Evolutionary conservation across 805 yeast genomes (phyloP).

Genomic region (Yarrowia sp.): DNA sequence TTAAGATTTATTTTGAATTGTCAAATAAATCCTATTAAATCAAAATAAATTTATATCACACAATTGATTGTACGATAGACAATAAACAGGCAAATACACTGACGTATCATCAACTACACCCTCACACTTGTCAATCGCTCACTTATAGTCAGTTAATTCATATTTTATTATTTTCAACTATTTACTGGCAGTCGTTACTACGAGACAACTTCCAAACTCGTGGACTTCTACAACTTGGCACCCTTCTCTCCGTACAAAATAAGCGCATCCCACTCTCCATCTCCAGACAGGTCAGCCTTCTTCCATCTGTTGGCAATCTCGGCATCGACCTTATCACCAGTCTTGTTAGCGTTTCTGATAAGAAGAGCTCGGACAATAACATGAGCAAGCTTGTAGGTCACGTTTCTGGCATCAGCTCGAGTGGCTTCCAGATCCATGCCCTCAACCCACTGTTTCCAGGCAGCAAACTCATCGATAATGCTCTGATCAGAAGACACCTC

Average conservation of each 20-base stretch:
- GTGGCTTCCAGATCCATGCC: slow-evolving; percentile 6
- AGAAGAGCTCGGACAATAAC: background rate
- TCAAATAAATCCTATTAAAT: too few relatives aligned
- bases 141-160: too few relatives aligned
- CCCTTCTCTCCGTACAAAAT: background rate
- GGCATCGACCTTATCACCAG: background rate
- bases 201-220: too few relatives aligned
- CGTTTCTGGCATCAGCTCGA: slow-evolving; percentile 19
- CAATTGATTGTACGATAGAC: too few relatives aligned
- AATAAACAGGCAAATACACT: too few relatives aligned
- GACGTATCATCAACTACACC: too few relatives aligned
- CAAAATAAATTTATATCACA: too few relatives aligned
- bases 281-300: background rate
- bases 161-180: too few relatives aligned
- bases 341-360: background rate
- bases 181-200: too few relatives aligned
- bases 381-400: slow-evolving; percentile 11
- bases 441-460: background rate
- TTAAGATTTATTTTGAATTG: too few relatives aligned
- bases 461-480: background rate
- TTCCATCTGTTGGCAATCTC: slow-evolving; percentile 10
- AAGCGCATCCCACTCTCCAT: background rate
- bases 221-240: background rate
- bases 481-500: background rate
- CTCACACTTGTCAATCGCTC: too few relatives aligned